A percentile compares a stretch with the other conserved stretches of the same genome.
phyloP scores from a whole-genome alignment of 495 filamentous ascomycete genomes.

The Aspergillus wentii region DNA sequence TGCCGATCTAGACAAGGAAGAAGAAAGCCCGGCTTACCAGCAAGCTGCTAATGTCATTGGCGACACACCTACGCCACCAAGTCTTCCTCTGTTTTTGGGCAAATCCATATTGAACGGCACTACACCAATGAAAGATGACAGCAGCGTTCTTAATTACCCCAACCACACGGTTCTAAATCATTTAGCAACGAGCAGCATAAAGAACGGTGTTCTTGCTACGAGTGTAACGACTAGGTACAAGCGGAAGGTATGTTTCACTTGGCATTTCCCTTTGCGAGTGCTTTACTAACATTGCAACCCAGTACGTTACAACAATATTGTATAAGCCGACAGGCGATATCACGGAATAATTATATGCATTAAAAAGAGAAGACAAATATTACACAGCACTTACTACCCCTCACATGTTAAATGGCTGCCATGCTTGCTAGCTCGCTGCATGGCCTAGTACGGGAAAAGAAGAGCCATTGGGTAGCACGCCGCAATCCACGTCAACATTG shows the following conservation, averaged over 20 bases:
- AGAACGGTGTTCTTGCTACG: slow-evolving; percentile 90
- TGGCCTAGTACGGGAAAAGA: too few relatives aligned
- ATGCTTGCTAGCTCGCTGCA: too few relatives aligned
- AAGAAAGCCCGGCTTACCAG: slow-evolving; percentile 65
- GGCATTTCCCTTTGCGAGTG: neutral
- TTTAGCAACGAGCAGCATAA: slow-evolving; percentile 97
- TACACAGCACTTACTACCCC: too few relatives aligned
- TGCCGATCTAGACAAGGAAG: slow-evolving; percentile 75
- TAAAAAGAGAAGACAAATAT: too few relatives aligned
- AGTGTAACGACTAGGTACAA: slow-evolving; percentile 96
- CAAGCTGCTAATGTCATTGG: slow-evolving; percentile 65
- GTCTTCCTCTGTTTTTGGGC: slow-evolving; percentile 82
- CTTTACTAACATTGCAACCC: slow-evolving; percentile 12
- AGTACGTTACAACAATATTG: slow-evolving; percentile 98
- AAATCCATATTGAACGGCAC: slow-evolving; percentile 92
- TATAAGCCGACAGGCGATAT: slow-evolving; percentile 77
- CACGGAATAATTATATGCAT: slow-evolving; percentile 28
- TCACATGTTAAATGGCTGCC: too few relatives aligned
- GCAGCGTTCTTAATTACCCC: slow-evolving; percentile 89
- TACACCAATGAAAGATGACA: slow-evolving; percentile 93
- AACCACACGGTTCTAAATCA: slow-evolving; percentile 98
- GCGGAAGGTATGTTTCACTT: slow-evolving; percentile 65
- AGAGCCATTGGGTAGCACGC: too few relatives aligned
- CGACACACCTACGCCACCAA: slow-evolving; percentile 76
- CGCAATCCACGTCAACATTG: too few relatives aligned